phyloP scores from a whole-genome alignment of 2,329 filamentous ascomycete species.

The Colletotrichum noveboracense region DNA sequence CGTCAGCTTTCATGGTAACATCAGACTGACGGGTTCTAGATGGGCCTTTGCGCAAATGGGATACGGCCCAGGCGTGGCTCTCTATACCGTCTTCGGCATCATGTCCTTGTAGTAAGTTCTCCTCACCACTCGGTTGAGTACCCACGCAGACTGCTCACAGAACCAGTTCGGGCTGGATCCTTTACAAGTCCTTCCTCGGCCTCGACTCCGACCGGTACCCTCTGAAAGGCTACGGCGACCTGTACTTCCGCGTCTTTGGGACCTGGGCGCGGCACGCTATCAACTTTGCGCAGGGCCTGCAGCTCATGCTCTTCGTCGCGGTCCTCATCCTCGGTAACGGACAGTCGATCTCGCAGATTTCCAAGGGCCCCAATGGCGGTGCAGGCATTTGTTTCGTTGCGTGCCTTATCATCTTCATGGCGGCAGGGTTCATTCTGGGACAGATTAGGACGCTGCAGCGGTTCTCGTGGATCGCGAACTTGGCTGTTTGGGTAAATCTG shows the following conservation, averaged over 20 bases:
- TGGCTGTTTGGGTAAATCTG: conserved; percentile 61
- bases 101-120: conserved; percentile 21
- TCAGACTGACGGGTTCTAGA: neutral
- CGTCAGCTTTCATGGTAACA: neutral
- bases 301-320: conserved; percentile 55
- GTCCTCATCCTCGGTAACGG: conserved; percentile 59
- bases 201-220: conserved; percentile 53
- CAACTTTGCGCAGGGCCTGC: conserved; percentile 53
- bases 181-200: conserved; percentile 50
- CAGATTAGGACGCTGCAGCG: conserved; percentile 61
- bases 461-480: conserved; percentile 60
- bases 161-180: conserved; percentile 48
- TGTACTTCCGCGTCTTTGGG: conserved; percentile 54
- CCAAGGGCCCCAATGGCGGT: conserved; percentile 31
- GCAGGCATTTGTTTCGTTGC: conserved; percentile 57
- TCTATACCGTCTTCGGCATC: conserved; percentile 50
- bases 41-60: conserved; percentile 37
- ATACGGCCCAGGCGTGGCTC: conserved; percentile 47
- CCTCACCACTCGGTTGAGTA: too few relatives aligned
- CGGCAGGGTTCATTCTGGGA: conserved; percentile 56
- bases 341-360: conserved; percentile 58
- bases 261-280: conserved; percentile 46
- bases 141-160: conserved; percentile 7
- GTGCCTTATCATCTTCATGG: conserved; percentile 54
- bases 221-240: conserved; percentile 50